phyloP scores from a whole-genome alignment of 2,329 filamentous ascomycete species.

The Reticulascus tulasneorum region DNA sequence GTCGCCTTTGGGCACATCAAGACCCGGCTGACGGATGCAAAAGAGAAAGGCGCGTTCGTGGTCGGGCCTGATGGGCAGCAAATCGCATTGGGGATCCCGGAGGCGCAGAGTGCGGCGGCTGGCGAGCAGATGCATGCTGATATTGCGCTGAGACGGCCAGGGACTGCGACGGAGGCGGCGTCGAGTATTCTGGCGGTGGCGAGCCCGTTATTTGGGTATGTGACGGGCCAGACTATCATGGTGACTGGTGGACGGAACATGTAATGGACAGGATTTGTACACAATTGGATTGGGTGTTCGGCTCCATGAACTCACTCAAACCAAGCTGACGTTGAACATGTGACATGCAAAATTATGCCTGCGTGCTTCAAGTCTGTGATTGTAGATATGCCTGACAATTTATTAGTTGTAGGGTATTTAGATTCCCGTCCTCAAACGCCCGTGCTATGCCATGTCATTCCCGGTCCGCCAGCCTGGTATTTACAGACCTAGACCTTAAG shows the following conservation, averaged over 20 bases:
- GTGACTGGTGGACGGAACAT: constrained; percentile 74
- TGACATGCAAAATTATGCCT: constrained; percentile 5
- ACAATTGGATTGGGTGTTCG: no score
- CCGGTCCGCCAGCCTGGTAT: not conserved
- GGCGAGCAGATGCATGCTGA: constrained; percentile 52
- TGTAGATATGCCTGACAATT: no score
- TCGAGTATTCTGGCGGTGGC: constrained; percentile 72
- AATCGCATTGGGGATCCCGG: constrained; percentile 70
- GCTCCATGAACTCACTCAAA: no score
- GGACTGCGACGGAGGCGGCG: constrained; percentile 76
- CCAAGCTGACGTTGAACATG: no score
- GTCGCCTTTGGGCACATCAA: constrained; percentile 80
- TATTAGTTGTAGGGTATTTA: constrained; percentile 15
- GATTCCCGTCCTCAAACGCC: constrained; percentile 13
- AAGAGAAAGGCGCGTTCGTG: constrained; percentile 79
- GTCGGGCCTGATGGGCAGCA: constrained; percentile 71
- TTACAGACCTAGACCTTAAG: constrained; percentile 60
- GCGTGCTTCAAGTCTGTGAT: no score
- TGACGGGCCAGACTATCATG: constrained; percentile 81
- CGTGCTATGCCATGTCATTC: constrained; percentile 5
- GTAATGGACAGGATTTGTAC: constrained; percentile 24
- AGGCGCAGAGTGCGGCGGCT: constrained; percentile 46
- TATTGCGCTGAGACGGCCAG: constrained; percentile 74
- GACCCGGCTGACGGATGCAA: constrained; percentile 76
- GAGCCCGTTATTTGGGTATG: constrained; percentile 79